Percentiles rank a stretch among this genome's conserved stretches.
These are phyloP conservation scores for Talaromyces ruber DNA, from an alignment of 495 filamentous ascomycete genomes.

Conservation along the genomic window DNA sequence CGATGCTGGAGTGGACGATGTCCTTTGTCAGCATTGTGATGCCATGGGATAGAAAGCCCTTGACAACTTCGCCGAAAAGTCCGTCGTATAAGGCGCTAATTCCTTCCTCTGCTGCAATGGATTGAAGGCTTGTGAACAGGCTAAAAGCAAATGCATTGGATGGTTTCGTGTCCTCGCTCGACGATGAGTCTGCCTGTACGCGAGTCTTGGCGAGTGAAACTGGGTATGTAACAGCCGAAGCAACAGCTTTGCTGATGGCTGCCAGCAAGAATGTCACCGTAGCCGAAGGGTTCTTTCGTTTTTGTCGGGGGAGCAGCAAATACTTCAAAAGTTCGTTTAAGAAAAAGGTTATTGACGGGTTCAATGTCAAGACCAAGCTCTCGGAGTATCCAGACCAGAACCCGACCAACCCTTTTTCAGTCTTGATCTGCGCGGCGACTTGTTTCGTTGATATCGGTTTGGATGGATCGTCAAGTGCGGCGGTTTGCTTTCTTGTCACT, in stretches of 20 bases:
- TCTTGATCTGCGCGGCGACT: constrained; percentile 54
- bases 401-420: constrained; percentile 65
- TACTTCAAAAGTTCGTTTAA: constrained; percentile 65
- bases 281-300: constrained; percentile 44
- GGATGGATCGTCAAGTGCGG: constrained; percentile 33
- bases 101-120: constrained; percentile 61
- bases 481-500: constrained; percentile 72
- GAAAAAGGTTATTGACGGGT: constrained; percentile 81
- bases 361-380: constrained; percentile 69
- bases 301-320: constrained; percentile 38
- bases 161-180: constrained; percentile 1
- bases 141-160: neutral
- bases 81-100: constrained; percentile 67
- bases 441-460: constrained; percentile 35
- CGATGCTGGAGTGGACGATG: constrained; percentile 62
- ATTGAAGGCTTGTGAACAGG: constrained; percentile 46
- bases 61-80: constrained; percentile 65
- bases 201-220: constrained; percentile 76
- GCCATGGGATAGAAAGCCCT: constrained; percentile 80
- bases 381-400: constrained; percentile 93
- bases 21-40: constrained; percentile 89
- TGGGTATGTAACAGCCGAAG: constrained; percentile 76
- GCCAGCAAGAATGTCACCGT: constrained; percentile 63
- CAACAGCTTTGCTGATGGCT: constrained; percentile 71
- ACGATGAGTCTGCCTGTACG: constrained; percentile 45